Base-by-base conservation (phyloP, 2,329 filamentous ascomycete genomes). In the Penicillium sp. region DNA sequence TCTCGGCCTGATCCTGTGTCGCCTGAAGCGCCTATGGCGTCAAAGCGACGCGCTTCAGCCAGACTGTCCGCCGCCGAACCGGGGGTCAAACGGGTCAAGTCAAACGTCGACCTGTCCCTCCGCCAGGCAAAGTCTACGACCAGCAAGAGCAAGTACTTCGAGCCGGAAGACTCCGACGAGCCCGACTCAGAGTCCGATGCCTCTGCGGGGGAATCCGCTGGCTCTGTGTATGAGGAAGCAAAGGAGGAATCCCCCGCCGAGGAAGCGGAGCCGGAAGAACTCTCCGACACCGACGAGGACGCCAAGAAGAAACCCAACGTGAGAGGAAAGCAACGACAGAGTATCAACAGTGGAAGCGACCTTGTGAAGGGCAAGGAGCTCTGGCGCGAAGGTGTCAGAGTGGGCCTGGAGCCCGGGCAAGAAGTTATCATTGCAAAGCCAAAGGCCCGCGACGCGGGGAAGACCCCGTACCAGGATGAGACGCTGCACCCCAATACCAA, bases 121-220 rank as follows among this genome's bases (percentile, higher is more conserved):
- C 51, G 55, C 34, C 55, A 54, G 27, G 60, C 63, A 16, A 75
- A 68, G 58, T 65, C 72, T 13, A 81, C 79, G 11, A 67, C 77
- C 6, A 80, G 74, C 58, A 81, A 78, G 66, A 82, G 80, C 71
- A 79, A 78, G 64, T 82, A 82, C 64, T 83, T 83, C 58, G 68
- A 76, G 49, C 68, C 74, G n/a, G 72, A 73, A 43, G 69, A 72
- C 25, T 69, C 72, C 5, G 71, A 72, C 21, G 68, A 68, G 23
- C 60, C 69, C 9, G 70, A 72, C 25, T 70, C 69, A 21, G 66
- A 70, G 13, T 71, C 70, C 38, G 91, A 86, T 64, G 89, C 91
- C 71, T 88, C 88, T 67, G 89, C 91, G 76, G 90, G 92, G 76
- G 90, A 92, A 79, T 89, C 92, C 10, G 58, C 58, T 87, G 58